Base-by-base conservation (phyloP, 1,284 basidiomycete genomes). In the Macrocystidia cucumis region DNA sequence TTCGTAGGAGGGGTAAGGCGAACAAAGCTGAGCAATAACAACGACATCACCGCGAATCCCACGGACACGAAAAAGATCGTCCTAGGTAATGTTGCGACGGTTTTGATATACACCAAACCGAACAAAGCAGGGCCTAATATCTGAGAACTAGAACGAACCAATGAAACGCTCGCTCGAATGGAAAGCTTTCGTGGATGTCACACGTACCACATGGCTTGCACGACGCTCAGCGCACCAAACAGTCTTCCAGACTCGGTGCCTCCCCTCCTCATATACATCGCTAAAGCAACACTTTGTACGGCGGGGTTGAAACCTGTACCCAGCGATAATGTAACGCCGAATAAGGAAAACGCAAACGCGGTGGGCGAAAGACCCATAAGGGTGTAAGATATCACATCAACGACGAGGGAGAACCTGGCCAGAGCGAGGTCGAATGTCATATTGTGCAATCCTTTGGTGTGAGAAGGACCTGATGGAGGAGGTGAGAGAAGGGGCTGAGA, bases 211-310 rank as follows among this genome's bases (percentile, higher is more conserved):
- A 87, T 48, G 2, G 78, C 67, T 43, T 81, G 73, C 7, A 88
- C 47, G 23, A 89, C 80, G 40, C 76, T 75, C 39, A 89, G 46
- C 2, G 74, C 78, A 11, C 85, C 86, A 49, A 87, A 88, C 9
- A 90, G 59, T 42, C 63, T 65, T 2, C 81, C 84, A 3, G 63
- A 54, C 50, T 84, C 78, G 9, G 53, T 59, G 2, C 70, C 68
- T 1, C 65, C 69, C 13, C 60, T 59, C 17, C 58, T 55, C 18
- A 60, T 56, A 46, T 80, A 81, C 32, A 87, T 53, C 20, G 76
- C 70, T 25, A 90, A 53, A 1, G 82, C 73, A 27, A 84, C 65
- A 26, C 77, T 77, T 43, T 86, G 78, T 1, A 72, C 39, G 0
- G 79, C 75, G 5, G 87, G 86, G 14, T 50, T 52, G 40, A 79